phyloP scores from a whole-genome alignment of 2,329 filamentous ascomycete genomes.

The Chaetomiaceae sp. region DNA sequence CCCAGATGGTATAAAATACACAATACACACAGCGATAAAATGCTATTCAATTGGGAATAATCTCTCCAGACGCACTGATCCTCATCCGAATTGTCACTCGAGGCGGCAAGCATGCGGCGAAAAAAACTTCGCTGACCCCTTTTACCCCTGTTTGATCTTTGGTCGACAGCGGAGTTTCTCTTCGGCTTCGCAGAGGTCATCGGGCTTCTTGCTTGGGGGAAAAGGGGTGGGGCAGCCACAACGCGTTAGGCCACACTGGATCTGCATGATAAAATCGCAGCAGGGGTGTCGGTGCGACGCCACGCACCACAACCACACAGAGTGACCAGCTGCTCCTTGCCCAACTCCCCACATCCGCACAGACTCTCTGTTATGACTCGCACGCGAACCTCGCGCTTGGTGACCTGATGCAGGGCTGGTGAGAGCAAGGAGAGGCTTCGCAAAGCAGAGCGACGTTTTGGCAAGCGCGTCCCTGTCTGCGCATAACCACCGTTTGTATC shows the following conservation, averaged over 20 bases:
- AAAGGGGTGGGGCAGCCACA: slow-evolving; percentile 2
- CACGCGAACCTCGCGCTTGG: slow-evolving; percentile 6
- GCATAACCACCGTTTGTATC: too few species aligned
- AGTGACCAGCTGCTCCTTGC: slow-evolving; percentile 4
- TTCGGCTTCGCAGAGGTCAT: not conserved
- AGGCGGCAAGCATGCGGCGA: too few species aligned
- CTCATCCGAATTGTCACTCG: too few species aligned
- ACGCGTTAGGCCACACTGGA: slow-evolving; percentile 2
- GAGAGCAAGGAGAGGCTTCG: not conserved
- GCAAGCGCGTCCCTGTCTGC: too few species aligned
- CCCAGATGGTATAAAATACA: too few species aligned
- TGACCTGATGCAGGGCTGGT: not conserved
- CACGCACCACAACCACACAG: slow-evolving; percentile 16
- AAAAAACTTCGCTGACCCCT: too few species aligned
- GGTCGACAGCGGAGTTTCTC: not conserved
- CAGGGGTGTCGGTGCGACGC: not conserved
- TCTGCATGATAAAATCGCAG: slow-evolving; percentile 6
- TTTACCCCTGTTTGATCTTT: too few species aligned
- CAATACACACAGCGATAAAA: too few species aligned
- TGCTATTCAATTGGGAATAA: too few species aligned
- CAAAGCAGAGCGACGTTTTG: not conserved
- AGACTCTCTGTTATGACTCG: slow-evolving; percentile 19
- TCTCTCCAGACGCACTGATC: too few species aligned
- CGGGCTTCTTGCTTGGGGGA: not conserved
- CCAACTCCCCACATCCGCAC: slow-evolving; percentile 17